Evolutionary conservation across 306 rosid species (phyloP), one percentile per base, ranked within the genome.

Genomic region (Cyamopsis tetragonoloba): DNA sequence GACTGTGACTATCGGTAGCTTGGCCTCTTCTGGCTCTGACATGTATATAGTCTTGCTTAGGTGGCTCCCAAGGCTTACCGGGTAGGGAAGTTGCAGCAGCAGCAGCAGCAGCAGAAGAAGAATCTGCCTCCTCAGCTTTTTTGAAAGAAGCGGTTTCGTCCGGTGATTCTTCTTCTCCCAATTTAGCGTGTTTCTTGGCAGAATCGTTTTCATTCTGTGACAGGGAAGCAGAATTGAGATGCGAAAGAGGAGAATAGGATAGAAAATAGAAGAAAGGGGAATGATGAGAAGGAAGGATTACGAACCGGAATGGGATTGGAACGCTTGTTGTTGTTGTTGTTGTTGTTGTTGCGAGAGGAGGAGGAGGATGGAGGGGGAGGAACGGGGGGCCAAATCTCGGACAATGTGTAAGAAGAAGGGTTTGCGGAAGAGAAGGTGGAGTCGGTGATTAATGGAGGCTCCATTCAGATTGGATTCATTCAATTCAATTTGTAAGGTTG

Each of bases 1-100:
- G 87, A 66, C 98, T 93, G 77, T 90, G 98, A 69, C 92, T 93
- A 79, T 93, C 98, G n/a, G 98, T 93, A 34, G 98, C 98, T 82
- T 93, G 98, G 77, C 98, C 98, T 69, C 98, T 83, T 82, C 98
- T 84, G 5, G 96, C 98, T 83, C 98, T 81, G 18, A 93, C 98
- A 59, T 93, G 98, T 71, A 93, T 93, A 62, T 78, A 93, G 57
- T 89, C 98, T 57, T 66, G 87, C 81, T 93, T 93, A 8, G 95
- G 86, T 17, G 88, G 87, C 58, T 87, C 18, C 2, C 27, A 19
- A 61, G 10, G 20, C 65, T 73, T 71, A 35, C 79, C 85, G 27
- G 26, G 81, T 34, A 34, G 9, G 7, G 53, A 46, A 20, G 2
- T 19, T 2, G 61, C 39, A 7, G 27, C 42, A 0, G 1, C 14